Base-by-base conservation (phyloP, 225 moss, liverwort and hornwort species). In the Physcomitrellopsis africana region DNA sequence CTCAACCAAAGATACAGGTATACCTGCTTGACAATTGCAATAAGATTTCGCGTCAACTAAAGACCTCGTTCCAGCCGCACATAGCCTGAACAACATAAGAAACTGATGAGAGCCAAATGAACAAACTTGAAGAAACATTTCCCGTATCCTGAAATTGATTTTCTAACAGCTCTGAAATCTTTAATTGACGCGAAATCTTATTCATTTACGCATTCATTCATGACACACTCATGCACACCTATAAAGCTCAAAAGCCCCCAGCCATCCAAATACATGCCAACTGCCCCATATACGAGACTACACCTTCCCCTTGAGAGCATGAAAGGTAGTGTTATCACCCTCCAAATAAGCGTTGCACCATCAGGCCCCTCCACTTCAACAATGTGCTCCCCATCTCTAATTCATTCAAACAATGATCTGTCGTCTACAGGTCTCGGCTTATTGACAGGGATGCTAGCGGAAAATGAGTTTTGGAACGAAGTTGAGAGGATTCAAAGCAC, bases 1-100 rank as follows among this genome's bases (percentile, higher is more conserved):
- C 51, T 29, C 43, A 67, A 80, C 24, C 42, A 78, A 47, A 60
- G 17, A 29, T 46, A 42, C 51, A 62, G 45, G 6, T 22, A 54
- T 37, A 97, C 96, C 97, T 99, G 93, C 82, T 89, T 87, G 9
- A 97, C 77, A 77, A 97, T 79, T 51, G 91, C 85, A 65, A 94
- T 89, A 99, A 99, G 74, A 94, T 89, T 23, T 90, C 86, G 14
- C 58, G 72, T 77, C 29, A 73, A 27, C 65, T 72, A 7, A 75
- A 79, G 52, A 18, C 81, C 66, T 76, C 82, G 10, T 45, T 79
- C 43, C 32, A 84, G 79, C 32, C 94, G 88, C 62, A 97, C 76
- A 66, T 82, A 85, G 65, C 89, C 94, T 86, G 80, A 62, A 1
- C 42, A 63, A 60, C 17, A 77, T 16, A 29, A 51, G 42, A 69